phyloP scores from a whole-genome alignment of 306 rosid genomes.

The Prosopis cineraria region DNA sequence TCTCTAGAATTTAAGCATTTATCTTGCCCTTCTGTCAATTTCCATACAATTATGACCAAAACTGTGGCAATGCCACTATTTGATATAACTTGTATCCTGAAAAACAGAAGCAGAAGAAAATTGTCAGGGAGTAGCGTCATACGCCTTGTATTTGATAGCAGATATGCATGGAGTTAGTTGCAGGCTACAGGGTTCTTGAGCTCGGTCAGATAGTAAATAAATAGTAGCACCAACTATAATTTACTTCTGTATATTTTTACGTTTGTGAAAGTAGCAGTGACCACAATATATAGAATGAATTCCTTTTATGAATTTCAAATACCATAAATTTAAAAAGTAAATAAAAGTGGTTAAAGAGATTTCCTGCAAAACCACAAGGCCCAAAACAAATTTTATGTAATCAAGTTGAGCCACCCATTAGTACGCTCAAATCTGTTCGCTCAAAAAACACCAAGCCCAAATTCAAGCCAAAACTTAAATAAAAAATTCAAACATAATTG shows the following conservation, averaged over 20 bases:
- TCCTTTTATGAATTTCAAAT: neutral
- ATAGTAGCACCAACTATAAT: neutral
- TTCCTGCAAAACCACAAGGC: neutral
- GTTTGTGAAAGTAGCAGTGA: neutral
- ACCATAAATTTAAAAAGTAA: neutral
- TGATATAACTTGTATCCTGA: constrained; percentile 82
- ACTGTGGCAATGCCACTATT: constrained; percentile 79
- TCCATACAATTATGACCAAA: constrained; percentile 64
- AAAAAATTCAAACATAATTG: neutral
- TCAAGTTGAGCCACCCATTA: neutral
- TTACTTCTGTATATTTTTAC: neutral
- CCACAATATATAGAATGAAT: neutral
- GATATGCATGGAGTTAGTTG: neutral
- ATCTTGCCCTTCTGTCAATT: constrained; percentile 57
- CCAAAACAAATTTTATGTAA: neutral
- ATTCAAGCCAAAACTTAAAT: neutral
- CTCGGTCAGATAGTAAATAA: neutral
- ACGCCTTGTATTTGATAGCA: neutral
- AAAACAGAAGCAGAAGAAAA: constrained; percentile 10
- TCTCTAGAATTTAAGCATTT: constrained; percentile 72
- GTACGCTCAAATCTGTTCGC: neutral
- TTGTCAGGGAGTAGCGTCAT: neutral
- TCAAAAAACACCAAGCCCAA: neutral
- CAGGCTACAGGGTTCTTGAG: neutral
- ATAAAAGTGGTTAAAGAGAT: neutral